Base-by-base conservation (phyloP, 2,329 filamentous ascomycete species). In the Aspergillus brasiliensis region DNA sequence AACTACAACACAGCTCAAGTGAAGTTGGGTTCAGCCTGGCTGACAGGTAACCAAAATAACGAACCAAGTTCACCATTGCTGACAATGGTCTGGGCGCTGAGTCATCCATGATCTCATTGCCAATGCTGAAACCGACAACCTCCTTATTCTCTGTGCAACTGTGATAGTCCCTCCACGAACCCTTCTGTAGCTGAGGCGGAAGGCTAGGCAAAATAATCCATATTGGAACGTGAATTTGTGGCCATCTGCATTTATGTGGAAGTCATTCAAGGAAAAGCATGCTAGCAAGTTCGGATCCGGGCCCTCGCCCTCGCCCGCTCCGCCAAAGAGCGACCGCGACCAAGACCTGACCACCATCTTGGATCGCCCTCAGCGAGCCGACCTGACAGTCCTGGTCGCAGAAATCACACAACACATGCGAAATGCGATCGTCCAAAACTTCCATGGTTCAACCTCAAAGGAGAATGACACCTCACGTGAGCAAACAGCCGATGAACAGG, bases 291-390 rank as follows among this genome's bases (percentile, higher is more conserved):
- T 73, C 52, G 72, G 73, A 13, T 67, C 69, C 21, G 69, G 67
- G 27, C 55, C 66, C 53, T 58, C 70, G 55, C 63, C 60, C 34
- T 58, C 70, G 55, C 63, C 60, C 38, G 51, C 67, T 37, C 46
- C 64, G 25, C 53, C 66, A 13, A 64, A 62, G 42, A 66, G 62
- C 46, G 67, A 71, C 49, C 59, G 67, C 37, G 72, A 74, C 56
- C 74, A 76, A 67, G 78, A 79, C 66, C 69, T 81, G 48, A 77
- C 73, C 42, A 76, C 77, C 47, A 73, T 80, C 53, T 64, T 81
- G 40, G 71, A 78, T 56, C 69, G 76, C 53, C 71, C 71, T 31
- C 77, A 81, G 64, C 75, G 79, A 13, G 77, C 67, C 13, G 76
- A 80, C 42, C 65, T 81, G 38, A 80, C 76, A 8, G 65, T 78